Percentiles rank a stretch among this genome's conserved stretches.
These are phyloP conservation scores for Phytophthora lateralis DNA, from an alignment of 352 stramenopile species.

Conservation along the genomic window DNA sequence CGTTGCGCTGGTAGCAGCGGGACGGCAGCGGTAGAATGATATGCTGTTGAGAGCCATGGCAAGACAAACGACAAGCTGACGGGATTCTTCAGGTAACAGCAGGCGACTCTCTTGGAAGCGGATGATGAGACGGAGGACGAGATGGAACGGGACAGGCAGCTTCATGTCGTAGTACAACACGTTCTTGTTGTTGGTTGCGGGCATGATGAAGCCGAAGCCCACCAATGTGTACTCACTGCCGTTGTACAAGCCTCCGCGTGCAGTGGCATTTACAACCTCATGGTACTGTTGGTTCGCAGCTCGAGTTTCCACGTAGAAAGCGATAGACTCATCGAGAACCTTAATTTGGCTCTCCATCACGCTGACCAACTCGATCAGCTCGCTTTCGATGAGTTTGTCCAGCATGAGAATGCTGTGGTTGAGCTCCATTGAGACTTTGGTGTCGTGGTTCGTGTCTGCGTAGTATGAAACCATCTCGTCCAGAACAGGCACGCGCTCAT, in stretches of 20 bases:
- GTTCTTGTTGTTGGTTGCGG: slow-evolving; percentile 58
- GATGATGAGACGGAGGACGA: slow-evolving; percentile 53
- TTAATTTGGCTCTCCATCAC: slow-evolving; percentile 30
- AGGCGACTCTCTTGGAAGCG: slow-evolving; percentile 67
- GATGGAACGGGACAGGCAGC: slow-evolving; percentile 56
- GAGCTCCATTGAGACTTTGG: slow-evolving; percentile 31
- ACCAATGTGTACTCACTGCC: slow-evolving; percentile 60
- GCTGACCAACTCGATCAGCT: slow-evolving; percentile 43
- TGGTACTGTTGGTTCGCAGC: slow-evolving; percentile 39
- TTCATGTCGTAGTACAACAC: slow-evolving; percentile 64
- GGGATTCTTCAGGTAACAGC: slow-evolving; percentile 53
- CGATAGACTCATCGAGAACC: slow-evolving; percentile 34
- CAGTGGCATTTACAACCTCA: slow-evolving; percentile 42
- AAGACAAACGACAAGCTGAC: slow-evolving; percentile 55
- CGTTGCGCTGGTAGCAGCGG: background rate
- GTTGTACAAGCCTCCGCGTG: slow-evolving; percentile 45
- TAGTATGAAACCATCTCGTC: slow-evolving; percentile 50
- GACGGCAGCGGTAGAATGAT: slow-evolving; percentile 56
- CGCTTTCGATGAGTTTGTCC: slow-evolving; percentile 37
- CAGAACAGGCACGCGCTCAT: slow-evolving; percentile 32
- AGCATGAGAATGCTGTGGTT: slow-evolving; percentile 31
- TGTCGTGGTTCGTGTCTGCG: slow-evolving; percentile 37
- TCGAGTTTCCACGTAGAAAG: slow-evolving; percentile 38
- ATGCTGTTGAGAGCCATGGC: slow-evolving; percentile 53
- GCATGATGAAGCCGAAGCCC: slow-evolving; percentile 61